Base-by-base conservation (phyloP, 2,329 filamentous ascomycete species). In the Aureobasidium melanogenum region DNA sequence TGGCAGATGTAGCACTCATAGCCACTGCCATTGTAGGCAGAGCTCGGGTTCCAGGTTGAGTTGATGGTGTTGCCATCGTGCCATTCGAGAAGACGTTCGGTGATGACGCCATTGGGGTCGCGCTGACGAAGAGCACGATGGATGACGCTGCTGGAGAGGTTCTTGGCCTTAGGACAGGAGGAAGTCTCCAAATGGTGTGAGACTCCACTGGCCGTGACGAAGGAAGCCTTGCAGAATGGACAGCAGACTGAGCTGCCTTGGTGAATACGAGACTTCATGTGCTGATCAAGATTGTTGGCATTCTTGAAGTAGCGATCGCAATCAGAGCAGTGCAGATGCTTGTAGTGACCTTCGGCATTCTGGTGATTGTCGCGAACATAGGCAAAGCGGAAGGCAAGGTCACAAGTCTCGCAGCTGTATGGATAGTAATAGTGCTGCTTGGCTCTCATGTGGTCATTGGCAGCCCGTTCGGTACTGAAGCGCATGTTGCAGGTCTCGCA, bases 1-100 rank as follows among this genome's bases (percentile, higher is more conserved):
- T 77, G 69, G 66, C 84, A 87, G 4, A 86, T 63, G 62, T 80
- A 81, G 71, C 83, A 86, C 65, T 80, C 76, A 68, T 74, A 85
- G 0, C 15, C 64, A 1, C 28, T 0, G 0, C 77, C 76, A 57
- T 84, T 84, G 68, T 72, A 83, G 0, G 80, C 70, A 1, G 61
- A 63, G 0, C 65, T 34, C 36, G 0, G 73, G 82, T 1, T 77
- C 79, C 8, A 71, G 64, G 62, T 75, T 76, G 60, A 41, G 5
- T 67, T 28, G 0, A 36, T 52, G 46, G 63, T 67, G 19, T 22
- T 44, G 32, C 66, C 58, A 39, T 74, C 70, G 12, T 72, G 64
- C 77, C 77, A 81, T 19, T 71, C 76, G n/a, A 84, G 67, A 28
- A 80, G 74, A 2, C 77, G 79, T 62, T 79, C 81, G 6, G 82